Conservation (phyloP, 305 asterid species). For the Salvia sclarea region DNA sequence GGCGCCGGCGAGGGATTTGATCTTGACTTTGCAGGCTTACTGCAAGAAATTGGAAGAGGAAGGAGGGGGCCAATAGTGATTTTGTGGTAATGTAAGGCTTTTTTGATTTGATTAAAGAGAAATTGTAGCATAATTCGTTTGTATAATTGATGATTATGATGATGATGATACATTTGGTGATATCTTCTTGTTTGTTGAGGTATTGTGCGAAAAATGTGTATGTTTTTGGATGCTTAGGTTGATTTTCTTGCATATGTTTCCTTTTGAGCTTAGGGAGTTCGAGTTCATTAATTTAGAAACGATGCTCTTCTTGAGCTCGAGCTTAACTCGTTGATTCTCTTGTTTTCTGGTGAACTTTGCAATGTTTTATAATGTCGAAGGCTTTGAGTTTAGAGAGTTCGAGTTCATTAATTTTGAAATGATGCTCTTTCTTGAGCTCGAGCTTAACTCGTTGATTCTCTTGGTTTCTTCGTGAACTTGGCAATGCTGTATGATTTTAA, state of each 20-base stretch:
- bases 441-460: not conserved
- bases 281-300: not conserved
- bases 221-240: conserved; percentile 2
- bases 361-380: not conserved
- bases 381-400: conserved; percentile 11
- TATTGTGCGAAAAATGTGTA: conserved; percentile 8
- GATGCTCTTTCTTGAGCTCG: not conserved
- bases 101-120: conserved; percentile 11
- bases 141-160: conserved; percentile 35
- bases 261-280: conserved; percentile 1
- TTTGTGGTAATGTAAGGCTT: conserved; percentile 33
- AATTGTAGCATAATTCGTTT: conserved; percentile 37
- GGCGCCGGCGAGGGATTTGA: conserved; percentile 83
- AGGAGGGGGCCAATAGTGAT: conserved; percentile 42
- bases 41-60: conserved; percentile 82
- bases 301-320: not conserved
- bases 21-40: conserved; percentile 68
- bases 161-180: conserved; percentile 24
- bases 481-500: not conserved
- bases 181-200: not conserved
- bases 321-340: not conserved
- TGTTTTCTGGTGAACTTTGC: not conserved
- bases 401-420: not conserved
- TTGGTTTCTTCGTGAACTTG: conserved; percentile 3
- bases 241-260: not conserved